Percentiles rank a stretch among this genome's conserved stretches.
Evolutionary conservation across 192 early-diverging fungal species (phyloP).

Genomic region (Linnemannia schmuckeri): DNA sequence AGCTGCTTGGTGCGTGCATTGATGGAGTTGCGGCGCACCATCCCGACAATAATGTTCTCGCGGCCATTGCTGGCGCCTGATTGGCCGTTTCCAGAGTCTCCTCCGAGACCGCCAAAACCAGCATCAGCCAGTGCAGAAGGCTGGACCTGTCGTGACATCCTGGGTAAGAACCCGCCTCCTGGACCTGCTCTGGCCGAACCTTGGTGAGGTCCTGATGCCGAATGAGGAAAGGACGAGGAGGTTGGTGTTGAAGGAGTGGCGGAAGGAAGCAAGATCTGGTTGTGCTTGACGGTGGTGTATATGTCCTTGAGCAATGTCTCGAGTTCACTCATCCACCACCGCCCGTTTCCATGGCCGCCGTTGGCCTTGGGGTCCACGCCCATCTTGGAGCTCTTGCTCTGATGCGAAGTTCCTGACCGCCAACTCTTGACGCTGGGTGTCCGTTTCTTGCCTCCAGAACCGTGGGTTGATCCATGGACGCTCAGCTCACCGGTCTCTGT

Average conservation of each 20-base stretch:
- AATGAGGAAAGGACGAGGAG: neutral
- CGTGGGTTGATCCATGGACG: slow-evolving; percentile 5
- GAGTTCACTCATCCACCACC: slow-evolving; percentile 67
- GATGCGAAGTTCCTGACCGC: slow-evolving; percentile 26
- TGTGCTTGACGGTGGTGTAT: slow-evolving; percentile 69
- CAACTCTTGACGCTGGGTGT: slow-evolving; percentile 44
- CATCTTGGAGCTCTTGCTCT: slow-evolving; percentile 25
- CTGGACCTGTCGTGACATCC: slow-evolving; percentile 24
- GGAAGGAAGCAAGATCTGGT: slow-evolving; percentile 66
- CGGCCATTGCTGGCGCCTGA: neutral
- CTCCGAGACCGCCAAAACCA: slow-evolving; percentile 5
- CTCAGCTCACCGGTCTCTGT: slow-evolving; percentile 24
- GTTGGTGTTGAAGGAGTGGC: slow-evolving; percentile 3
- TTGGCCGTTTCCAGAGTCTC: slow-evolving; percentile 7
- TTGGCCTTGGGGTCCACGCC: slow-evolving; percentile 27
- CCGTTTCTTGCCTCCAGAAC: slow-evolving; percentile 16
- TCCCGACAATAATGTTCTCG: neutral
- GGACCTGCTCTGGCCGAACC: neutral
- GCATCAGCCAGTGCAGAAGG: slow-evolving; percentile 13
- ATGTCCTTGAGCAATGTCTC: slow-evolving; percentile 70
- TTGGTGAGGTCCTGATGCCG: neutral
- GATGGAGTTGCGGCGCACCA: slow-evolving; percentile 30
- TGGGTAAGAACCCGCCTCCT: slow-evolving; percentile 18
- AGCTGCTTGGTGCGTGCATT: slow-evolving; percentile 33
- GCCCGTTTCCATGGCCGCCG: slow-evolving; percentile 24